Base-by-base conservation (phyloP, 225 moss, liverwort and hornwort genomes). In the Bryum argenteum region DNA sequence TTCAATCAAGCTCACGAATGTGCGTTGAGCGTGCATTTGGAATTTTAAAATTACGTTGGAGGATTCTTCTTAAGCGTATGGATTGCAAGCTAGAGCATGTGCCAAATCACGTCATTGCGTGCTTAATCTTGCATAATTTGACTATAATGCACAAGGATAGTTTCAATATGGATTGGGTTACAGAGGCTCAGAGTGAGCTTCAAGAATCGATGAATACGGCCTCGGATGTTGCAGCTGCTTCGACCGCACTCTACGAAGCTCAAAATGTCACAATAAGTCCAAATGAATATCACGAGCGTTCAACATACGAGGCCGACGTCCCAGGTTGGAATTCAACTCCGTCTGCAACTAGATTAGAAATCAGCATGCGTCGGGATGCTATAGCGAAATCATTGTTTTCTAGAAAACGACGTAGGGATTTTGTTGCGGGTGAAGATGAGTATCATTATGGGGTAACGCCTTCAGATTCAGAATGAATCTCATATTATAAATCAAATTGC, bases 111-210 rank as follows among this genome's bases (percentile, higher is more conserved):
- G 33, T 50, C 16, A 28, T 3, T 1, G 4, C 65, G 0, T 66
- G 65, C 9, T 66, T 66, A 23, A 66, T 50, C 7, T 51, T 51
- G n/a, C 51, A 66, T 11, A 66, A 66, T 66, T 11, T 51, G 51
- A 66, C 33, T 2, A 51, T 28, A 3, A 17, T 66, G 1, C 51
- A 66, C 2, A 51, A 37, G 0, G 28, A 66, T 17, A 17, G 1
- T 1, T 66, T 66, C n/a, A 66, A 50, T 18, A 0, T n/a, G 9
- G 8, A 4, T 2, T 60, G 38, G 38, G 2, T 60, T 38, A 33
- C 1, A 33, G 33, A 33, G 5, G 33, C 33, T 33, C 2, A 33
- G 7, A 2, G 5, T 33, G 33, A 33, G 4, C 33, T 33, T 33
- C 33, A 3, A 4, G 2, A 33, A 6, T 5, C 33, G 7, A 33